Conservation (phyloP, 2,329 filamentous ascomycete genomes). For the Epichloe typhina region DNA sequence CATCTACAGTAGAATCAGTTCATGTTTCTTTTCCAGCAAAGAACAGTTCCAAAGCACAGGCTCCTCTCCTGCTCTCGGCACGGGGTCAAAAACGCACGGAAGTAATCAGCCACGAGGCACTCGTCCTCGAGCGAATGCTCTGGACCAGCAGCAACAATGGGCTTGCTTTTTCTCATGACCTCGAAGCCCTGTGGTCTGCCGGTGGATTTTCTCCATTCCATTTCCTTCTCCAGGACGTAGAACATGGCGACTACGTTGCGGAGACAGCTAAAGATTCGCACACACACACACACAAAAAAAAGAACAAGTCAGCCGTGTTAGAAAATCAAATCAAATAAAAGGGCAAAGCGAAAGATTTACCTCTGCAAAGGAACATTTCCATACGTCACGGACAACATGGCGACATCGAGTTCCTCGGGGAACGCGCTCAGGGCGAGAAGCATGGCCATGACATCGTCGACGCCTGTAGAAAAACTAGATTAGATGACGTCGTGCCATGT, state of each 20-base stretch:
- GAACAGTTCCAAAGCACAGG: background rate
- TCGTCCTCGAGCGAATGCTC: slow-evolving; percentile 77
- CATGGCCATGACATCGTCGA: slow-evolving; percentile 84
- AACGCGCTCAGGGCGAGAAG: slow-evolving; percentile 72
- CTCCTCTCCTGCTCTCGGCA: background rate
- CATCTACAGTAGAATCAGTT: slow-evolving; percentile 38
- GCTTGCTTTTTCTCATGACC: slow-evolving; percentile 58
- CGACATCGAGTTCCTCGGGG: slow-evolving; percentile 74
- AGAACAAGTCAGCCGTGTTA: background rate
- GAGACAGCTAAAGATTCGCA: slow-evolving; percentile 48
- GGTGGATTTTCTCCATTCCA: slow-evolving; percentile 63
- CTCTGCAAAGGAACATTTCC: slow-evolving; percentile 83
- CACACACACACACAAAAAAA: too few relatives aligned
- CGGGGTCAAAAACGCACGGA: slow-evolving; percentile 46
- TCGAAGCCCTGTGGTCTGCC: slow-evolving; percentile 60
- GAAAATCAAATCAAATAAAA: background rate
- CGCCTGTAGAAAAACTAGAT: slow-evolving; percentile 33
- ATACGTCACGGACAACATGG: slow-evolving; percentile 80
- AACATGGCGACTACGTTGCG: slow-evolving; percentile 85
- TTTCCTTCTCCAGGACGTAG: slow-evolving; percentile 80
- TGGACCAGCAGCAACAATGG: slow-evolving; percentile 75
- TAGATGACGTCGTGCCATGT: background rate
- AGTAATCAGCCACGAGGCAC: slow-evolving; percentile 69
- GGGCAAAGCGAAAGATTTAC: slow-evolving; percentile 27
- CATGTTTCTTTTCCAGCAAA: too few relatives aligned